These are phyloP conservation scores for Zhuliangozyma blackwelliae DNA, from an alignment of 1,139 yeast genomes.

Conservation along the genomic window DNA sequence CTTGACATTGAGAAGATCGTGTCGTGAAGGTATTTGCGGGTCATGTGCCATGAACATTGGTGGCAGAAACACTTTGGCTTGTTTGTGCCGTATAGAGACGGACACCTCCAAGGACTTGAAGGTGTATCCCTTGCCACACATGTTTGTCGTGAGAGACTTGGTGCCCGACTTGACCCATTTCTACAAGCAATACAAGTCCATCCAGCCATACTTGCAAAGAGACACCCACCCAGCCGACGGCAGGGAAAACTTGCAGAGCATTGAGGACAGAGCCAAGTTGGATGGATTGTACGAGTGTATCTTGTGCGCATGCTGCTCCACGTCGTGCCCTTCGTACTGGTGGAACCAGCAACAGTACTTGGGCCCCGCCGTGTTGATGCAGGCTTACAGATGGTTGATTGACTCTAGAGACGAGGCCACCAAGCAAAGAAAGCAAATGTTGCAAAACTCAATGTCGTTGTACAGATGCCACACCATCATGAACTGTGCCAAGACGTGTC, in stretches of 20 bases:
- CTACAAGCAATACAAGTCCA: conserved; percentile 97
- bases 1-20: conserved; percentile 93
- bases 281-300: conserved; percentile 98
- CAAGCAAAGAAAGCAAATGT: conserved; percentile 74
- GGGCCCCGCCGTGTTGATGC: conserved; percentile 98
- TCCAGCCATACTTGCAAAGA: conserved; percentile 94
- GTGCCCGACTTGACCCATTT: conserved; percentile 97
- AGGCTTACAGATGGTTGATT: conserved; percentile 97
- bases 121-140: conserved; percentile 96
- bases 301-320: conserved; percentile 97
- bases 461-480: conserved; percentile 99
- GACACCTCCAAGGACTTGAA: conserved; percentile 71
- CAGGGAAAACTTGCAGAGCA: conserved; percentile 85
- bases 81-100: conserved; percentile 89
- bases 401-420: conserved; percentile 96
- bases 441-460: conserved; percentile 94
- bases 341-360: conserved; percentile 99
- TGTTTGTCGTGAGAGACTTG: conserved; percentile 94
- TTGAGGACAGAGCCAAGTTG: conserved; percentile 91
- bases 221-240: conserved; percentile 80
- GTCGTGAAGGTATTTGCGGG: conserved; percentile 99
- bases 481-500: conserved; percentile 98
- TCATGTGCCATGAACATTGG: conserved; percentile 99
- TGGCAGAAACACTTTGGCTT: conserved; percentile 94
- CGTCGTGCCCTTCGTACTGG: conserved; percentile 99